Base-by-base conservation (phyloP, 1,284 basidiomycete genomes). In the Ceratobasidium sp. region DNA sequence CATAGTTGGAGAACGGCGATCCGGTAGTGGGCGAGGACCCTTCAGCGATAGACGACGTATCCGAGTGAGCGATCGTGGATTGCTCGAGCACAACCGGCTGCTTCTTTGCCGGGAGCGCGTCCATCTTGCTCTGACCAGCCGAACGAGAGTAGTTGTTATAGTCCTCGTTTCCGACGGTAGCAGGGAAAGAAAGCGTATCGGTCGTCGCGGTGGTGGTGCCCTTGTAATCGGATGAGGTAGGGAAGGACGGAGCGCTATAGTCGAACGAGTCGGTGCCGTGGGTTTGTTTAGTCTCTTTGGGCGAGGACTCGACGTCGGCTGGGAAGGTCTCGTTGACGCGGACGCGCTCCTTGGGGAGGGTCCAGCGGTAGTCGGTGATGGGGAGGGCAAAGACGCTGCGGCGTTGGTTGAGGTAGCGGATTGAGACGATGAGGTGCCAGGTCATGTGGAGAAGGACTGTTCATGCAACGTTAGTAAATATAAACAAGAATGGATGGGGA, bases 341-440 rank as follows among this genome's bases (percentile, higher is more conserved):
- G 33, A 46, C 61, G 46, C 46, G 71, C 46, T 61, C 61, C 28
- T 46, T 40, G 48, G 59, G 44, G 61, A 75, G 71, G 1, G 15
- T 65, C 71, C 71, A 75, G 71, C 71, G 71, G 61, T 75, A 75
- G 61, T 75, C 71, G 61, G 61, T 40, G 61, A 75, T 75, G 33
- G 71, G 71, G 48, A 26, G 59, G 46, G 48, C 52, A 44, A 75
- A 65, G 59, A 64, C 59, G 59, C 42, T 56, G 42, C 44, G 59
- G 46, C 71, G 71, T 20, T 15, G 15, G 33, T 20, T 13, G 17
- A 33, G 23, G 71, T 65, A 40, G 15, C 71, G 71, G 46, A 65
- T 12, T 4, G 71, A 64, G 33, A 75, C 50, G 33, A 65, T 56
- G 9, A 33, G 52, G 48, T 75, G 71, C 71, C 71, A 75, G 26